phyloP scores from a whole-genome alignment of 352 stramenopile genomes.

The Aphanomyces cochlioides region DNA sequence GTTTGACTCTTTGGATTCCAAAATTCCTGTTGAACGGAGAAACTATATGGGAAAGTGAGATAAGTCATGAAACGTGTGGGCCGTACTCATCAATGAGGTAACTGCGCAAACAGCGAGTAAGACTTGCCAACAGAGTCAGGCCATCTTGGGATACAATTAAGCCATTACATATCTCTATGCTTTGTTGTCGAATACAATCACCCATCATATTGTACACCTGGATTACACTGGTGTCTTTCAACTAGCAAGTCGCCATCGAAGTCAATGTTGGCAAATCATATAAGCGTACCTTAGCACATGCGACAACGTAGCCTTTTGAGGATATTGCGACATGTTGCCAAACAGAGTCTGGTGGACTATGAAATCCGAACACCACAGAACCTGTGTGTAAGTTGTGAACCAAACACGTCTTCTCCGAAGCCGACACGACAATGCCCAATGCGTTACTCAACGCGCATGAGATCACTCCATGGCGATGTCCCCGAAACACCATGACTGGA shows the following conservation, averaged over 20 bases:
- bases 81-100: slow-evolving; percentile 81
- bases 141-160: slow-evolving; percentile 64
- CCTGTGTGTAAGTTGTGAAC: slow-evolving; percentile 39
- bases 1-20: slow-evolving; percentile 32
- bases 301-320: slow-evolving; percentile 2
- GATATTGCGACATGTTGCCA: slow-evolving; percentile 1
- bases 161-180: slow-evolving; percentile 44
- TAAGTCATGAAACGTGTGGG: not conserved
- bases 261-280: not conserved
- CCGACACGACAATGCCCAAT: slow-evolving; percentile 62
- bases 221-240: slow-evolving; percentile 40
- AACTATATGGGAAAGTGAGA: slow-evolving; percentile 40
- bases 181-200: slow-evolving; percentile 46
- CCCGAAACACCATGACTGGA: slow-evolving; percentile 61
- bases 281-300: slow-evolving; percentile 4
- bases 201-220: slow-evolving; percentile 70
- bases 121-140: slow-evolving; percentile 59
- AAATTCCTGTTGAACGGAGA: slow-evolving; percentile 75
- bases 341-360: not conserved
- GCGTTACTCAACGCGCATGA: slow-evolving; percentile 67
- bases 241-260: not conserved
- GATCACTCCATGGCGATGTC: slow-evolving; percentile 46
- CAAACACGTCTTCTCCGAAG: slow-evolving; percentile 47
- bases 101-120: slow-evolving; percentile 46
- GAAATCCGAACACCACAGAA: slow-evolving; percentile 7